Base-by-base conservation (phyloP, 768 basidiomycete species). In the Kwoniella pini region DNA sequence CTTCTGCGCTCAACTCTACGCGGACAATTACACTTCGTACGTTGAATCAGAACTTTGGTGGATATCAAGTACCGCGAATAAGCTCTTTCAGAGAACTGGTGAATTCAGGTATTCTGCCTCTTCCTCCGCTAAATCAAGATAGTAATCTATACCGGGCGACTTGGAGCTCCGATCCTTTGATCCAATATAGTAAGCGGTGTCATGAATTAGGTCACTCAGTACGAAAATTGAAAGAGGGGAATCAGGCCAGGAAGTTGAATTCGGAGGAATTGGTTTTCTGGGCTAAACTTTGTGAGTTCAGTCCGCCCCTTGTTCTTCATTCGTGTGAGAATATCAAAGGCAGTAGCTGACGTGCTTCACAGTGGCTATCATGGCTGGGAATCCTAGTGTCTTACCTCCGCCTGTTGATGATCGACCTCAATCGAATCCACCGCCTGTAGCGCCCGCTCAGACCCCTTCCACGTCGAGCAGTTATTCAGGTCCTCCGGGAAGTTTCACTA, bases 261-360 rank as follows among this genome's bases (percentile, higher is more conserved):
- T 22, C 26, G 10, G 64, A 62, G 15, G 70, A 71, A 38, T 51
- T 69, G 49, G 26, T 55, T 9, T 71, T 68, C 50, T 71, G 70
- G 70, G 56, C 58, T 9, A 68, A 63, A 54, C 53, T 71, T 3
- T 28, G 68, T 69, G 38, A 56, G 68, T 64, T 9, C 10, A 12
- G 60, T 21, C 40, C 22, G 28, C 38, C 21, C 19, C 9, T 22
- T 27, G 13, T 51, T 12, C n/a, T n/a, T n/a, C n/a, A n/a, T n/a
- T n/a, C n/a, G n/a, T n/a, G n/a, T n/a, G n/a, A n/a, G 2, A 13
- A 43, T 28, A 27, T 31, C 11, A 33, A 26, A 27, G 12, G 12
- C 9, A 12, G 4, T 13, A 17, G 48, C n/a, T 43, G 42, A 43
- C n/a, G 5, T 24, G 24, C 4, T 5, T 30, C 11, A 13, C 44